Evolutionary conservation across 192 early-diverging fungal genomes (phyloP).

Genomic region (Mortierella antarctica): DNA sequence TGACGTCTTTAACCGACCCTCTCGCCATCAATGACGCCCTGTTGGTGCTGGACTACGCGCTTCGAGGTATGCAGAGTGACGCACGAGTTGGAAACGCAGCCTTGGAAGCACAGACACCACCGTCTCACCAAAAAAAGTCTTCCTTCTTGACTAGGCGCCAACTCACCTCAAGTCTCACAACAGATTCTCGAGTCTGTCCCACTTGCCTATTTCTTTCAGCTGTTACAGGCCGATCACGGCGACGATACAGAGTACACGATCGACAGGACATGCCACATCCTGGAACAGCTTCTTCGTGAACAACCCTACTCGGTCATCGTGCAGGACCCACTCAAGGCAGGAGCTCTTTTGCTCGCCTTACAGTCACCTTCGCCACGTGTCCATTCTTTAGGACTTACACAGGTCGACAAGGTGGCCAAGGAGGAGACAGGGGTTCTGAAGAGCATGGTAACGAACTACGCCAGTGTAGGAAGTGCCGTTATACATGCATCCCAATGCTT

Average conservation of each 20-base stretch:
- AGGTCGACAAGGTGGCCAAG: conserved; percentile 35
- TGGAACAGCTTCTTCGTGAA: conserved; percentile 20
- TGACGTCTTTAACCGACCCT: conserved; percentile 25
- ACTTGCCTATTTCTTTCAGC: conserved; percentile 22
- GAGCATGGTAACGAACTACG: conserved; percentile 6
- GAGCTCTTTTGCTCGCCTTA: conserved; percentile 21
- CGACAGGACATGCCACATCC: conserved; percentile 30
- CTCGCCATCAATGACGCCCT: conserved; percentile 30
- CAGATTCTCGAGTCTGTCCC: conserved; percentile 23
- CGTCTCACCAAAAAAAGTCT: background rate
- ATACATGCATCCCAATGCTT: too few relatives aligned
- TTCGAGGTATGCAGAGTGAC: conserved; percentile 15
- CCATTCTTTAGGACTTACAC: conserved; percentile 19
- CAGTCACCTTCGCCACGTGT: conserved; percentile 13
- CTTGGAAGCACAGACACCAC: background rate
- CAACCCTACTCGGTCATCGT: conserved; percentile 15
- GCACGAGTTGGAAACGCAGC: background rate
- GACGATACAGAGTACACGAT: conserved; percentile 31
- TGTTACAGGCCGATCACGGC: conserved; percentile 27
- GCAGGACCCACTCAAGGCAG: conserved; percentile 26
- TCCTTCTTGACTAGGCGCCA: background rate
- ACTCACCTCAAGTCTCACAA: conserved; percentile 1
- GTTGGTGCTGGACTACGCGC: conserved; percentile 17
- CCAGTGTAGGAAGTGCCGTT: background rate
- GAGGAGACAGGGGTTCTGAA: conserved; percentile 1